phyloP scores from a whole-genome alignment of 1,284 basidiomycete species.

The Exobasidium rhododendri region DNA sequence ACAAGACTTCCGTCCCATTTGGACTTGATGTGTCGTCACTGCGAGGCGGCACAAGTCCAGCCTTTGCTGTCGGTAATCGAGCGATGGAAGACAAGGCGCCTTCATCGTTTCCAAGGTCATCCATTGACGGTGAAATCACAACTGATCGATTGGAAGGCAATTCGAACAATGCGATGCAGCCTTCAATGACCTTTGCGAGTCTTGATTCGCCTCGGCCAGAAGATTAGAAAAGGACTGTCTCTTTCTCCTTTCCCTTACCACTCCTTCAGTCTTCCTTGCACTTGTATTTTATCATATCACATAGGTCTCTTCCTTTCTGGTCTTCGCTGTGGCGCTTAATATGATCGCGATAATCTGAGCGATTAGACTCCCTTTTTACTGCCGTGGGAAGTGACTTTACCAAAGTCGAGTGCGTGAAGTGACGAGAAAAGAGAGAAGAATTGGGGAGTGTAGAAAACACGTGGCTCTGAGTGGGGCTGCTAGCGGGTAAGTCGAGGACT shows the following conservation, averaged over 20 bases:
- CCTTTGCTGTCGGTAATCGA: background rate
- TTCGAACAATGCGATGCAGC: background rate
- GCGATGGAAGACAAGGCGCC: background rate
- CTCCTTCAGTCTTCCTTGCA: too few species aligned
- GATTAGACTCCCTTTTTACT: too few species aligned
- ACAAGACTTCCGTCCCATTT: conserved; percentile 2
- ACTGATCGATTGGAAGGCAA: background rate
- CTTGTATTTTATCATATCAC: too few species aligned
- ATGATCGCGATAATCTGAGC: too few species aligned
- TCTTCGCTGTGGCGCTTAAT: too few species aligned
- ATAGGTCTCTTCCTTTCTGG: too few species aligned
- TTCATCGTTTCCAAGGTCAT: background rate
- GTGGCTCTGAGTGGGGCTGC: background rate
- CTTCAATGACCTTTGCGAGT: background rate
- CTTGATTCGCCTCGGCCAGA: background rate
- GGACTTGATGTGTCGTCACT: conserved; percentile 1
- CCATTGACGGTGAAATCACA: background rate
- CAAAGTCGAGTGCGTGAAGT: too few species aligned
- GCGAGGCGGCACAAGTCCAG: conserved; percentile 1
- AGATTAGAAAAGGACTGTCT: too few species aligned
- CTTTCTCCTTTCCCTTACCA: too few species aligned
- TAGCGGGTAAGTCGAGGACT: too few species aligned
- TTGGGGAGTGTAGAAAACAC: background rate
- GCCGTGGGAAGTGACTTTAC: too few species aligned
- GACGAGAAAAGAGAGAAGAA: too few species aligned